Evolutionary conservation across 23 red algal species (phyloP).

Genomic region (Gracilaria caudata): DNA sequence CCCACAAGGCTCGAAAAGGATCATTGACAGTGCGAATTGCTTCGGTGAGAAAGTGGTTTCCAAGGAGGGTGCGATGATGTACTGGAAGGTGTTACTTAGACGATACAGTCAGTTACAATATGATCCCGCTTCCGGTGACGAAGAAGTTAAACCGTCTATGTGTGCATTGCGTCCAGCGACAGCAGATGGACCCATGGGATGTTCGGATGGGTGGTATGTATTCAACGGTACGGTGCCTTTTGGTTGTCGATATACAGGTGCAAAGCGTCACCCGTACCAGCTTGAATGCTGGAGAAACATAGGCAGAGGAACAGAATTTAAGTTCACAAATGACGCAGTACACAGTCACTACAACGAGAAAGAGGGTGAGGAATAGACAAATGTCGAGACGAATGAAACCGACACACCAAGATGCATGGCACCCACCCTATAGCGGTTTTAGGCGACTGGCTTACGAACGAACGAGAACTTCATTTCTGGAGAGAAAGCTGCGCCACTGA

Average conservation of each 20-base stretch:
- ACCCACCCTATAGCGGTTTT: no score
- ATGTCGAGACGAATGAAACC: neutral
- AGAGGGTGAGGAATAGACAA: neutral
- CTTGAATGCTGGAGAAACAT: slow-evolving; percentile 50
- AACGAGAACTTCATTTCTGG: no score
- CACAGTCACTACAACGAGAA: slow-evolving; percentile 43
- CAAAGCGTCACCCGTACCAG: slow-evolving; percentile 36
- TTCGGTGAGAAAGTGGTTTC: slow-evolving; percentile 50
- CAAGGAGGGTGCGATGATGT: slow-evolving; percentile 39
- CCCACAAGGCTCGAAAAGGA: slow-evolving; percentile 16
- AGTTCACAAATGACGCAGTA: slow-evolving; percentile 47
- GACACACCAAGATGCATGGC: neutral
- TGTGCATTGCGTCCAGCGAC: slow-evolving; percentile 44
- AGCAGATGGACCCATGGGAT: slow-evolving; percentile 56
- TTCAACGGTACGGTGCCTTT: slow-evolving; percentile 53
- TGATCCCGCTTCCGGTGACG: slow-evolving; percentile 22
- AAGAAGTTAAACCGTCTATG: slow-evolving; percentile 47
- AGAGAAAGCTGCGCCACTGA: no score
- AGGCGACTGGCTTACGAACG: no score
- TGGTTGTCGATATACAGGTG: slow-evolving; percentile 53
- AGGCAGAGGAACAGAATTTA: slow-evolving; percentile 52
- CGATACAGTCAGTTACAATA: slow-evolving; percentile 56
- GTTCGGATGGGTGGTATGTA: slow-evolving; percentile 49
- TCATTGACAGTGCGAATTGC: slow-evolving; percentile 39
- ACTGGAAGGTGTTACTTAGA: slow-evolving; percentile 36